Conservation (phyloP, 1,284 basidiomycete genomes). For the Pyrrhoderma lamaoense region DNA sequence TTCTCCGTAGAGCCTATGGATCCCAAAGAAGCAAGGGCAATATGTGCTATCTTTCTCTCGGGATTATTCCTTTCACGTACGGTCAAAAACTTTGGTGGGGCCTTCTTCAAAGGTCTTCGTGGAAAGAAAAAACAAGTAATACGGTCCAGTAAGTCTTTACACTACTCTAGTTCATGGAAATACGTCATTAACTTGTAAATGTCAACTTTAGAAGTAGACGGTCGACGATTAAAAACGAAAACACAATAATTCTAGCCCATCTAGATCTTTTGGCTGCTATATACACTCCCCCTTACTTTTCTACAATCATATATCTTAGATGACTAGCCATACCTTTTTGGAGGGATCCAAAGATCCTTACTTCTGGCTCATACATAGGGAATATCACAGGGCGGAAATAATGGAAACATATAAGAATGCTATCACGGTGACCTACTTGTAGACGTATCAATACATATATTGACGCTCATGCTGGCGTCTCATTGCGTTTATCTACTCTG, state of each 20-base stretch:
- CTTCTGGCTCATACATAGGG: too few species aligned
- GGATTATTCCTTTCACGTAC: conserved; percentile 49
- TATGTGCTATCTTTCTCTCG: conserved; percentile 56
- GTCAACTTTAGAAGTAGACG: conserved; percentile 7
- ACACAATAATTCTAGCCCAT: conserved; percentile 7
- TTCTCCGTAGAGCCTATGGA: conserved; percentile 29
- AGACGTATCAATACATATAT: too few species aligned
- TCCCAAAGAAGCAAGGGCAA: conserved; percentile 55
- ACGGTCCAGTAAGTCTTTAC: conserved; percentile 18
- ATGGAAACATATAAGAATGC: too few species aligned
- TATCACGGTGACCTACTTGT: too few species aligned
- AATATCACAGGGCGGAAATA: too few species aligned
- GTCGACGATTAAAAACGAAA: conserved; percentile 12
- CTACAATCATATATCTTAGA: too few species aligned
- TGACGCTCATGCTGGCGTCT: too few species aligned
- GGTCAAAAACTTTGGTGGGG: conserved; percentile 44
- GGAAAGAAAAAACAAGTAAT: conserved; percentile 20
- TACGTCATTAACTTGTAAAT: background rate
- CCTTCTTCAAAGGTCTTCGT: background rate
- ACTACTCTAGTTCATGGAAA: background rate
- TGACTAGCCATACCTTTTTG: too few species aligned
- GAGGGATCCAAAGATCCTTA: too few species aligned
- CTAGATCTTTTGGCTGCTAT: too few species aligned
- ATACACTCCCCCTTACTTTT: too few species aligned
- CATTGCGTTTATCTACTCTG: too few species aligned